These are phyloP conservation scores for Pulicaria dysenterica DNA, from an alignment of 129 eudicot species.

Conservation along the genomic window DNA sequence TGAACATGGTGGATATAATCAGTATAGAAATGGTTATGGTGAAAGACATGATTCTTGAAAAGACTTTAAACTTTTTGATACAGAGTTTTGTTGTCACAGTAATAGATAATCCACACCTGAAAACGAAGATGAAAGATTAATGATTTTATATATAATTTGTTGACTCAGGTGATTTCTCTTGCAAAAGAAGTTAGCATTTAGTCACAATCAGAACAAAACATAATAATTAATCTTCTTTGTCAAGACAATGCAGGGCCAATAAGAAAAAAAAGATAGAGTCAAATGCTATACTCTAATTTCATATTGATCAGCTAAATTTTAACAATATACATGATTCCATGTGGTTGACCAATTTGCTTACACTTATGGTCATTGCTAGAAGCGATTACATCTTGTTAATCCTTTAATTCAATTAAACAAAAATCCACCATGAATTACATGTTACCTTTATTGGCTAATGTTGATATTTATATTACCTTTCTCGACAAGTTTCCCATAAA, in stretches of 20 bases:
- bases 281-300: neutral
- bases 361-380: too few relatives aligned
- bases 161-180: slow-evolving; percentile 14
- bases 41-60: slow-evolving; percentile 35
- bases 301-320: too few relatives aligned
- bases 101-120: slow-evolving; percentile 20
- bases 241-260: slow-evolving; percentile 11
- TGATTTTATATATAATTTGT: slow-evolving; percentile 8
- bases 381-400: too few relatives aligned
- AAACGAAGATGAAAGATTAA: slow-evolving; percentile 18
- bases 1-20: slow-evolving; percentile 25
- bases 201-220: slow-evolving; percentile 5
- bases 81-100: neutral
- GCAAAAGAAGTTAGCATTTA: slow-evolving; percentile 26
- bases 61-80: neutral
- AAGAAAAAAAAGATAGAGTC: neutral
- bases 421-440: too few relatives aligned
- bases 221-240: slow-evolving; percentile 18
- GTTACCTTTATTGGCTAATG: too few relatives aligned
- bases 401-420: too few relatives aligned
- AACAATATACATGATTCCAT: too few relatives aligned
- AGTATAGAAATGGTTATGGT: slow-evolving; percentile 30
- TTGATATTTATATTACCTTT: too few relatives aligned
- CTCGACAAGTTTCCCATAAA: too few relatives aligned
- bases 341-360: too few relatives aligned